phyloP scores from a whole-genome alignment of 2,329 filamentous ascomycete species.

The Ophiocordyceps camponoti-floridani region DNA sequence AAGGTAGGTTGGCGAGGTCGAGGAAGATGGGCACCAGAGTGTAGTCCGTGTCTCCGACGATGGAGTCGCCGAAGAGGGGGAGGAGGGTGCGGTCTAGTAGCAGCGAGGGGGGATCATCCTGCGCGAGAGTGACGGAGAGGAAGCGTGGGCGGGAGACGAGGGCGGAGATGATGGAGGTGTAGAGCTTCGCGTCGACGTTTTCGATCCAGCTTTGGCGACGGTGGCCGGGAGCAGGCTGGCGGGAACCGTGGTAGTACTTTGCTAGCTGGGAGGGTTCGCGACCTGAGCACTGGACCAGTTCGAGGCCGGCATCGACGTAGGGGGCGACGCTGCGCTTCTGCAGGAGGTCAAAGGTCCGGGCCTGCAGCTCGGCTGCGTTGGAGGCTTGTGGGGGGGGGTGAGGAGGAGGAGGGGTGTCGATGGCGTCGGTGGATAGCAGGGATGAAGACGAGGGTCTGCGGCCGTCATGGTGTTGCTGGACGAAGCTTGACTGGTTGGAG shows the following conservation, averaged over 20 bases:
- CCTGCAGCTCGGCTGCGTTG: conserved; percentile 62
- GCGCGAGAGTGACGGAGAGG: conserved; percentile 55
- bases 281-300: conserved; percentile 70
- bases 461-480: conserved; percentile 27
- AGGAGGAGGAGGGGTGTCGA: conserved; percentile 20
- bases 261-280: conserved; percentile 25
- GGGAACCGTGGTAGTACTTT: conserved; percentile 18
- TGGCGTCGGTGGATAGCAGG: no score
- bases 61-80: conserved; percentile 47
- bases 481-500: conserved; percentile 49
- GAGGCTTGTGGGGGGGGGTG: conserved; percentile 62
- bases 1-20: conserved; percentile 61
- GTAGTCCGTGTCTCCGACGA: conserved; percentile 58
- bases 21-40: conserved; percentile 74
- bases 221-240: conserved; percentile 14
- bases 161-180: conserved; percentile 43
- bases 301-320: conserved; percentile 47
- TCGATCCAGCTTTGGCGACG: conserved; percentile 32
- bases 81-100: conserved; percentile 54
- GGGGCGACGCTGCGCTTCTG: conserved; percentile 59
- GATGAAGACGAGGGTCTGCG: conserved; percentile 11
- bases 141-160: conserved; percentile 47
- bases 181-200: conserved; percentile 43
- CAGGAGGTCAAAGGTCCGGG: conserved; percentile 69
- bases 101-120: conserved; percentile 56